Evolutionary conservation across 1,284 basidiomycete genomes (phyloP).

Genomic region (Coniophora puteana): DNA sequence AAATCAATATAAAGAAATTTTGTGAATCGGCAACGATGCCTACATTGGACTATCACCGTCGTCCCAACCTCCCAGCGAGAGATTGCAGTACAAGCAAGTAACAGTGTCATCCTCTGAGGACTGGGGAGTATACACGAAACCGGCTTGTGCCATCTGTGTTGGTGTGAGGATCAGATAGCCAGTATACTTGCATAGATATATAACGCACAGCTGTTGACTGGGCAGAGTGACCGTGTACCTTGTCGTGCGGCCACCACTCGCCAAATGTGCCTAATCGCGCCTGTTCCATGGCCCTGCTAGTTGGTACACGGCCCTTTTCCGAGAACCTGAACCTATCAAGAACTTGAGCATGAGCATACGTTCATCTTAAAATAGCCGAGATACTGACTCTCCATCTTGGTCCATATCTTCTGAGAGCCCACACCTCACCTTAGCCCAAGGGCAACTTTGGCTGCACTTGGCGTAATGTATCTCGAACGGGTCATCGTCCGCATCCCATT

Average conservation of each 20-base stretch:
- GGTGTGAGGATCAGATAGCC: background rate
- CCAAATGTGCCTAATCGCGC: slow-evolving; percentile 70
- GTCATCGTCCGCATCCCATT: slow-evolving; percentile 79
- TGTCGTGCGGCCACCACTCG: slow-evolving; percentile 73
- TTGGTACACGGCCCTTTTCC: slow-evolving; percentile 59
- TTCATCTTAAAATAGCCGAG: background rate
- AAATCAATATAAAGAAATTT: slow-evolving; percentile 1
- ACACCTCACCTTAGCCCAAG: slow-evolving; percentile 78
- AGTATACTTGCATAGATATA: background rate
- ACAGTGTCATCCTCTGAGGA: slow-evolving; percentile 66
- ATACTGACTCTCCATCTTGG: slow-evolving; percentile 48
- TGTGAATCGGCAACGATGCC: slow-evolving; percentile 15
- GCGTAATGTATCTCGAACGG: slow-evolving; percentile 74
- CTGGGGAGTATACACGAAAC: slow-evolving; percentile 74
- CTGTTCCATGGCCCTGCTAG: slow-evolving; percentile 62
- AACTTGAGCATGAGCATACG: slow-evolving; percentile 1
- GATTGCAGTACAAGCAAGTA: slow-evolving; percentile 74
- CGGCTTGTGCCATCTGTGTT: slow-evolving; percentile 75
- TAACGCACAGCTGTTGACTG: slow-evolving; percentile 60
- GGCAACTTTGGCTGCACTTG: slow-evolving; percentile 59
- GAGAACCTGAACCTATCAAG: slow-evolving; percentile 47
- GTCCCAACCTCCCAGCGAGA: slow-evolving; percentile 79
- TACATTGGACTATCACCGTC: slow-evolving; percentile 76
- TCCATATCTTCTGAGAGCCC: slow-evolving; percentile 55
- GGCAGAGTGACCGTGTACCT: slow-evolving; percentile 59